Evolutionary conservation across 2,329 filamentous ascomycete species (phyloP).

Genomic region (Penicillium brasilianum): DNA sequence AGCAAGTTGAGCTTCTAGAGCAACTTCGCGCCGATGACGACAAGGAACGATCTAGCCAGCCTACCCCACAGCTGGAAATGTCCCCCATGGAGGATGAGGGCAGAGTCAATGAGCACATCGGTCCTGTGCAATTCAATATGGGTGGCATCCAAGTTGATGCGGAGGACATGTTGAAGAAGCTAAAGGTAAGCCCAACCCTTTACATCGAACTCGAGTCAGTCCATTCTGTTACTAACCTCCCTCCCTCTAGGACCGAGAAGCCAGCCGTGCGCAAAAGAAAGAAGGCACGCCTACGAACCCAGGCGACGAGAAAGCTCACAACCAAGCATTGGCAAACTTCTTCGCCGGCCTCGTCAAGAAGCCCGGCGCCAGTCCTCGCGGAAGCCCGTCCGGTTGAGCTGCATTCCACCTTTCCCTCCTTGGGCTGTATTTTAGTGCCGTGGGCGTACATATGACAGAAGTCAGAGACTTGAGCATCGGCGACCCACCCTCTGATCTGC

Average conservation of each 20-base stretch:
- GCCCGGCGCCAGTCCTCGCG: conserved; percentile 44
- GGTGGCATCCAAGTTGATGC: conserved; percentile 96
- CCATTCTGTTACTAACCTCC: conserved; percentile 18
- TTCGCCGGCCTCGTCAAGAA: conserved; percentile 65
- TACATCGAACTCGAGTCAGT: not conserved
- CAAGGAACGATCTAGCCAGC: conserved; percentile 44
- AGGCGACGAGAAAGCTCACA: conserved; percentile 58
- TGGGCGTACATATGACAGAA: conserved; percentile 32
- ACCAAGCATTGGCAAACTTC: conserved; percentile 64
- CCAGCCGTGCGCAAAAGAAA: conserved; percentile 45
- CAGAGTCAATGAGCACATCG: conserved; percentile 77
- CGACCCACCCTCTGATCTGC: not conserved
- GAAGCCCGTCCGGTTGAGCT: conserved; percentile 41
- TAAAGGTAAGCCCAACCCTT: conserved; percentile 66
- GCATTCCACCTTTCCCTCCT: conserved; percentile 6
- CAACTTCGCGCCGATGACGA: conserved; percentile 62
- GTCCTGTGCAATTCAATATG: conserved; percentile 96
- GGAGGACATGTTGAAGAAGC: conserved; percentile 85
- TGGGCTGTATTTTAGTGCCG: conserved; percentile 34
- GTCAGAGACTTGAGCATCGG: conserved; percentile 4
- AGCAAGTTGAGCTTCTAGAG: conserved; percentile 78
- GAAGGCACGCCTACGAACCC: conserved; percentile 37
- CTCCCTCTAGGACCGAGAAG: conserved; percentile 49
- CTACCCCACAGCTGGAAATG: conserved; percentile 43
- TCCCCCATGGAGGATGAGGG: conserved; percentile 45